Evolutionary conservation across 2,329 filamentous ascomycete species (phyloP), one percentile per base, ranked within the genome.

Genomic region (Neospermospora avenae): DNA sequence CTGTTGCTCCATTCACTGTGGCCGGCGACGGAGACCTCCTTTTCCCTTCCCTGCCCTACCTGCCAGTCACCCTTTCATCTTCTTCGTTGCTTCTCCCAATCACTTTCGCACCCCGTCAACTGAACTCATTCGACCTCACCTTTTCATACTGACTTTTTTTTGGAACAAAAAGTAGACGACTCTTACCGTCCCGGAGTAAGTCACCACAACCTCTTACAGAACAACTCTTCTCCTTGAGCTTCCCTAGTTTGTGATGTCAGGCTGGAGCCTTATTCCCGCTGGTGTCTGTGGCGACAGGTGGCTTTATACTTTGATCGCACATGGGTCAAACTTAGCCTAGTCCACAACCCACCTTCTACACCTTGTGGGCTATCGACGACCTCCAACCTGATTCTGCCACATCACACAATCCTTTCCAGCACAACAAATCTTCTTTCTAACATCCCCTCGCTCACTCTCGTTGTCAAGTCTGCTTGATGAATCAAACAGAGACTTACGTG

Each of bases 401-500:
- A 54, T 54, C 37, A 13, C 31, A 54, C 37, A 44, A 54, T 24
- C 14, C 34, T 13, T 54, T 28, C 51, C 16, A 54, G 25, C 45
- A 57, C 55, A 49, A 24, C 35, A 14, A 20, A 53, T 20, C 22
- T 31, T 34, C 28, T n/a, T n/a, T 48, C 25, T 16, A 46, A 35
- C 53, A 20, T 46, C 51, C n/a, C 24, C 45, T 25, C 28, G 39
- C 45, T 57, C 37, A 56, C 45, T 45, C 55, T 53, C 31, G 11
- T 45, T 55, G 14, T 55, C 53, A 49, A 61, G 46, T 28, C 58
- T 55, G 25, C 59, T 59, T 64, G 35, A 71, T 71, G 67, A 66
- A 63, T 67, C 60, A 67, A 59, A 65, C 63, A 67, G 67, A 72
- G 57, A 69, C 71, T 73, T 68, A 74, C 70, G 65, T 65, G 61